Evolutionary conservation across 2,329 filamentous ascomycete species (phyloP), one percentile per base, ranked within the genome.

Genomic region (Aspergillus fijiensis): DNA sequence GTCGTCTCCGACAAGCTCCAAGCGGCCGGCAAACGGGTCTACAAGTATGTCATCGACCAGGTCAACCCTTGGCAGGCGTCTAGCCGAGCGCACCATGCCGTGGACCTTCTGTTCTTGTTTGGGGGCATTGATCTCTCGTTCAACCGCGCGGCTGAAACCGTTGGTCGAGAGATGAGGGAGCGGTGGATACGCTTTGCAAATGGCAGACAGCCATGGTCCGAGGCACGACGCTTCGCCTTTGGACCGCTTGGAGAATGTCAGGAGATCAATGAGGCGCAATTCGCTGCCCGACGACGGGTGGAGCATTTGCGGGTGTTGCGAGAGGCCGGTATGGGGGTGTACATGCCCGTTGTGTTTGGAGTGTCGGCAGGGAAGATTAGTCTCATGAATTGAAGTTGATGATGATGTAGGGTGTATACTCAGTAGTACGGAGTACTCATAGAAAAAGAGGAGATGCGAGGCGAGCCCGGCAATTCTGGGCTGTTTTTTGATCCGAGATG

Each of bases 31-130:
- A 74, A 70, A 31, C 51, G 58, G 9, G 73, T 72, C 1, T 81
- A 75, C 60, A 71, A 70, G 33, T 82, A 79, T 42, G 62, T 80
- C 0, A 62, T 82, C 1, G 80, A 82, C 45, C 76, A 82, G 56
- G 51, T 70, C 0, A 82, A 82, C 39, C 80, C 80, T 5, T 82
- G 77, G 77, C 80, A 82, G 53, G 56, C 74, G 0, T 81, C 79
- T 0, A 78, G 74, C 9, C 72, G 80, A 0, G 71, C 80, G 2
- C 80, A 82, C 45, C 80, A 82, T 59, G 80, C 77, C 0, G 76
- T 82, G 2, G 80, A 82, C 62, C 66, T 82, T 4, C 59, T 82
- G 2, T 74, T 80, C 9, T 64, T 82, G 0, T 82, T 82, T 27
- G 77, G 72, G 0, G 75, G 75, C 0, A 63, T 79, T 4, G 76